These are phyloP conservation scores for Coprinopsis sp. DNA, from an alignment of 768 basidiomycete species.

Conservation along the genomic window DNA sequence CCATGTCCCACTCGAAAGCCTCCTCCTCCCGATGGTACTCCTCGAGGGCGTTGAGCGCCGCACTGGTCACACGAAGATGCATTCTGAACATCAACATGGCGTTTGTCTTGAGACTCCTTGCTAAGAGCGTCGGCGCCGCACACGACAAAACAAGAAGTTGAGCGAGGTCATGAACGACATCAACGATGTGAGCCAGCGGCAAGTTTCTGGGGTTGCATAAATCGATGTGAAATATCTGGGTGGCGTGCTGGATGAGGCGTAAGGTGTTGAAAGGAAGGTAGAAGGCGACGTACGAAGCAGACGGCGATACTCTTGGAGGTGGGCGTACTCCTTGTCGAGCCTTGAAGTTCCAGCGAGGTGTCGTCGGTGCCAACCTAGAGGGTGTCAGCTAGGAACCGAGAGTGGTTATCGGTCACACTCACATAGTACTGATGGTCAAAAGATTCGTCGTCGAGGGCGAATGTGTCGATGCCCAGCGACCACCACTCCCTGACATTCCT, in stretches of 20 bases:
- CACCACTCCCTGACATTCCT: constrained; percentile 99
- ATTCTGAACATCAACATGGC: constrained; percentile 91
- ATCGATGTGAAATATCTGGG: constrained; percentile 97
- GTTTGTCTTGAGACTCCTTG: constrained; percentile 75
- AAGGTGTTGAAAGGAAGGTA: constrained; percentile 94
- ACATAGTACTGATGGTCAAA: constrained; percentile 95
- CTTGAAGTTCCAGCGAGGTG: constrained; percentile 77
- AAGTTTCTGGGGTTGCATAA: constrained; percentile 89
- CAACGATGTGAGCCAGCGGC: constrained; percentile 81
- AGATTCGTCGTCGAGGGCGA: constrained; percentile 70
- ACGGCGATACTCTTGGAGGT: constrained; percentile 71
- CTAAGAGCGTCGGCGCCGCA: constrained; percentile 78
- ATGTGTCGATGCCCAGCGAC: constrained; percentile 94
- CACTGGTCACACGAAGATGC: constrained; percentile 87
- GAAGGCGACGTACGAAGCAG: constrained; percentile 69
- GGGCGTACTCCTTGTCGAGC: constrained; percentile 66
- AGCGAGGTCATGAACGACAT: constrained; percentile 67
- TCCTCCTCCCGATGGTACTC: constrained; percentile 83
- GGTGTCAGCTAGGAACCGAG: constrained; percentile 74
- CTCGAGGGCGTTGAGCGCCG: constrained; percentile 82
- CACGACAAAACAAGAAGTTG: constrained; percentile 83
- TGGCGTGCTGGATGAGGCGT: constrained; percentile 92
- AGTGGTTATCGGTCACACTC: constrained; percentile 80
- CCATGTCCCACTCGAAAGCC: constrained; percentile 97
- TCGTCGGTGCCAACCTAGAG: constrained; percentile 88